A percentile compares a stretch with the other conserved stretches of the same genome.
phyloP scores from a whole-genome alignment of 2,329 filamentous ascomycete species.

The Aspergillus puulaauensis region DNA sequence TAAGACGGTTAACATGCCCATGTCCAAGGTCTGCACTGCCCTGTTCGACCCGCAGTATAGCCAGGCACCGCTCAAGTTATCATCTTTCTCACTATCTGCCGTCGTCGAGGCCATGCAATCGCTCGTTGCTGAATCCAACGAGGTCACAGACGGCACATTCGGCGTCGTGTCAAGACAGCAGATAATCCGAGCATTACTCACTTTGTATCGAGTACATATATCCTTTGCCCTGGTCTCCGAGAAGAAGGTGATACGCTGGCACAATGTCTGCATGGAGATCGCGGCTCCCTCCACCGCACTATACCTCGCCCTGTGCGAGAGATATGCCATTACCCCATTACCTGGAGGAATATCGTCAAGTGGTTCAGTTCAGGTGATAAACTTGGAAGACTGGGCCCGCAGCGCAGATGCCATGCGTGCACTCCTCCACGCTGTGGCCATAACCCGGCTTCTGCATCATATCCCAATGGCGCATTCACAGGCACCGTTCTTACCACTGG shows the following conservation, averaged over 20 bases:
- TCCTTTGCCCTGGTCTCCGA: neutral
- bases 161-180: neutral
- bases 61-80: neutral
- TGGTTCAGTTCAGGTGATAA: neutral
- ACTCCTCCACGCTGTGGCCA: neutral
- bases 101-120: slow-evolving; percentile 6
- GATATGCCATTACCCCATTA: neutral
- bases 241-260: slow-evolving; percentile 16
- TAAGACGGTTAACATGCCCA: neutral
- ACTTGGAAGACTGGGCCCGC: slow-evolving; percentile 2
- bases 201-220: slow-evolving; percentile 1
- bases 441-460: no score
- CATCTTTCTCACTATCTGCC: neutral
- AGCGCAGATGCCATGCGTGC: slow-evolving; percentile 1
- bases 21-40: slow-evolving; percentile 1
- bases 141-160: neutral
- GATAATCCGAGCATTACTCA: neutral
- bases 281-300: slow-evolving; percentile 12
- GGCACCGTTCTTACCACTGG: no score
- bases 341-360: neutral
- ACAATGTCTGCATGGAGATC: slow-evolving; percentile 19
- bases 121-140: neutral
- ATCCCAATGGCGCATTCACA: no score
- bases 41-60: neutral
- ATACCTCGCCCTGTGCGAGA: slow-evolving; percentile 11